These are phyloP conservation scores for Primulina tabacum DNA, from an alignment of 257 asterid species.

Conservation along the genomic window DNA sequence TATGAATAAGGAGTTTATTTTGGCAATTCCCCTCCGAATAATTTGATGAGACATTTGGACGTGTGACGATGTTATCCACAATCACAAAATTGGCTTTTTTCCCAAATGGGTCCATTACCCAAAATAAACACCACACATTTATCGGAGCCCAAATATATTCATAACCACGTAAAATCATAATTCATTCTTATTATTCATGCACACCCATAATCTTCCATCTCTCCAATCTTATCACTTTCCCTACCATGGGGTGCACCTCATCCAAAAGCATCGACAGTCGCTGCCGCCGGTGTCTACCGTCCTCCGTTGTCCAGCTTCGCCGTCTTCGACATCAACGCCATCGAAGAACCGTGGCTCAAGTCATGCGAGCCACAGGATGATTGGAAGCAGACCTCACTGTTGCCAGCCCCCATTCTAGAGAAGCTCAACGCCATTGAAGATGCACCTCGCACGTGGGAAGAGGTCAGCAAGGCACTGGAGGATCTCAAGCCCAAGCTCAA, in stretches of 20 bases:
- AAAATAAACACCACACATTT: neutral
- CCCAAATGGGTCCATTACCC: neutral
- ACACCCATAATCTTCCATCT: neutral
- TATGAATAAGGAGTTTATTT: too few species aligned
- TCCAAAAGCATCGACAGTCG: conserved; percentile 57
- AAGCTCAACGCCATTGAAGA: conserved; percentile 74
- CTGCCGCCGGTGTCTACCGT: conserved; percentile 62
- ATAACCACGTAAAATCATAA: neutral
- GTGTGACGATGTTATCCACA: neutral
- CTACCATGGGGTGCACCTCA: conserved; percentile 74
- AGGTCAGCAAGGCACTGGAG: conserved; percentile 78
- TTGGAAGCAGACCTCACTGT: too few species aligned
- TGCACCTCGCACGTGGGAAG: conserved; percentile 87
- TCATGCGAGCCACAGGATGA: neutral
- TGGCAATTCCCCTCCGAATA: too few species aligned
- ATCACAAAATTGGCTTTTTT: neutral
- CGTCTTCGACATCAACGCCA: conserved; percentile 65
- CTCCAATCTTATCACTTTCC: neutral
- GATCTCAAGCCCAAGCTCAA: conserved; percentile 56
- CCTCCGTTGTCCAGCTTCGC: conserved; percentile 81
- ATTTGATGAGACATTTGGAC: neutral
- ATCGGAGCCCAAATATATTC: too few species aligned
- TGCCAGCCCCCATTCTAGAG: conserved; percentile 53
- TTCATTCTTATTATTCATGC: neutral
- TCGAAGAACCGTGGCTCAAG: conserved; percentile 85